Percentiles rank a stretch among this genome's conserved stretches.
Evolutionary conservation across 2,329 filamentous ascomycete genomes (phyloP).

Genomic region (Hymenoscyphus scutula): DNA sequence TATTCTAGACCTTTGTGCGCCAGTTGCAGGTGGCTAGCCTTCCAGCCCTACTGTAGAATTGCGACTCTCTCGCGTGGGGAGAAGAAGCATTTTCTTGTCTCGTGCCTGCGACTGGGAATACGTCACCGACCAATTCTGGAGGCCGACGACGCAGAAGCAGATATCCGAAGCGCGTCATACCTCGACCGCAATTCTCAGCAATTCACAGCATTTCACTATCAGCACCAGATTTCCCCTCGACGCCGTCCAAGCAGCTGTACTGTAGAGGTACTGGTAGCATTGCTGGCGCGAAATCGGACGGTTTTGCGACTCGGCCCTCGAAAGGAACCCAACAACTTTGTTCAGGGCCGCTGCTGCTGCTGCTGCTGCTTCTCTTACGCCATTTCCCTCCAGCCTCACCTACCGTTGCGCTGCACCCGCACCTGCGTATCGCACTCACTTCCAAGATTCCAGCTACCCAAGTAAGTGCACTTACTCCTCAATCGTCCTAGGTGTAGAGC

Average conservation of each 20-base stretch:
- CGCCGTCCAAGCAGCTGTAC: neutral
- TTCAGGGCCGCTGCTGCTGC: neutral
- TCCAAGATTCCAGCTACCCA: neutral
- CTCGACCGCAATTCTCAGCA: neutral
- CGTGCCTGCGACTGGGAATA: neutral
- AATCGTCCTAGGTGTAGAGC: no score
- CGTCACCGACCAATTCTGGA: neutral
- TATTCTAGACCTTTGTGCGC: neutral
- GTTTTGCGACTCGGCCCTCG: conserved; percentile 1
- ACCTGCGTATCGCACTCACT: neutral
- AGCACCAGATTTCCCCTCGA: neutral
- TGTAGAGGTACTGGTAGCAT: neutral
- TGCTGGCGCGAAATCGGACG: neutral
- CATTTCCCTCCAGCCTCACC: neutral
- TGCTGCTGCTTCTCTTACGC: neutral
- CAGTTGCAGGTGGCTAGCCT: neutral
- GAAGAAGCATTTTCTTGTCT: neutral
- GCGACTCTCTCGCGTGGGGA: neutral
- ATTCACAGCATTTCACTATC: no score
- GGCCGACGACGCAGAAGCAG: neutral
- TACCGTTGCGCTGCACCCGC: no score
- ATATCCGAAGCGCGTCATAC: conserved; percentile 2
- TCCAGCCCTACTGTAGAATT: neutral
- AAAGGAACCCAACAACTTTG: neutral
- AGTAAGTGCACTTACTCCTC: no score